Evolutionary conservation across 176 grass and related monocot species (phyloP).

Genomic region (Bromus sterilis): DNA sequence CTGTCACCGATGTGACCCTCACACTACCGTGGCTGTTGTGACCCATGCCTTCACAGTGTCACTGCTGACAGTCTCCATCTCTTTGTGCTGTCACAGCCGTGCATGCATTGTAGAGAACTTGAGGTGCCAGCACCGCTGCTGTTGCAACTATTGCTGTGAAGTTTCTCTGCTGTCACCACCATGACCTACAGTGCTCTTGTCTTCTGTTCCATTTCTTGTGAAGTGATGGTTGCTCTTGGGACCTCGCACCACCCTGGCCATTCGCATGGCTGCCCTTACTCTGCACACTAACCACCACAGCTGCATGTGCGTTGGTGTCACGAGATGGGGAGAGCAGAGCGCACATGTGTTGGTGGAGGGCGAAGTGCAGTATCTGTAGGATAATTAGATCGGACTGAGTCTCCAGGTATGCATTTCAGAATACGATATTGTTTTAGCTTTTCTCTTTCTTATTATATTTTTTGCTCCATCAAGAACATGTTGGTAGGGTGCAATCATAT

Average conservation of each 20-base stretch:
- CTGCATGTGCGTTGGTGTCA: not conserved
- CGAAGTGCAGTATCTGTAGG: not conserved
- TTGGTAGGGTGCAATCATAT: not conserved
- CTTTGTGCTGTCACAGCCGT: not conserved
- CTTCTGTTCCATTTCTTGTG: not conserved
- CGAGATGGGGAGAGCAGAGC: not conserved
- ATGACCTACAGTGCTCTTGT: not conserved
- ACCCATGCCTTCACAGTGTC: not conserved
- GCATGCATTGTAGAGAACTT: not conserved
- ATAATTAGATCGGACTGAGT: not conserved
- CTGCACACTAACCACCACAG: not conserved
- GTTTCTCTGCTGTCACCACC: not conserved
- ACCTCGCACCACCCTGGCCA: not conserved
- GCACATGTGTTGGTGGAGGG: not conserved
- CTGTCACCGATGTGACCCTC: not conserved
- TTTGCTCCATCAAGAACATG: not conserved
- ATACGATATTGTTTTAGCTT: not conserved
- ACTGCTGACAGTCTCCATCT: not conserved
- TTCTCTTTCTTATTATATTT: not conserved
- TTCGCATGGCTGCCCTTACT: not conserved
- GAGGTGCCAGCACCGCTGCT: not conserved
- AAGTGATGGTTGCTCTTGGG: not conserved
- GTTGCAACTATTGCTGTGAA: not conserved
- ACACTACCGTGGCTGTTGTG: not conserved
- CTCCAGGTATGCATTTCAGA: not conserved